Evolutionary conservation across 208 protist genomes (phyloP).

Genomic region (Spongospora subterranea): DNA sequence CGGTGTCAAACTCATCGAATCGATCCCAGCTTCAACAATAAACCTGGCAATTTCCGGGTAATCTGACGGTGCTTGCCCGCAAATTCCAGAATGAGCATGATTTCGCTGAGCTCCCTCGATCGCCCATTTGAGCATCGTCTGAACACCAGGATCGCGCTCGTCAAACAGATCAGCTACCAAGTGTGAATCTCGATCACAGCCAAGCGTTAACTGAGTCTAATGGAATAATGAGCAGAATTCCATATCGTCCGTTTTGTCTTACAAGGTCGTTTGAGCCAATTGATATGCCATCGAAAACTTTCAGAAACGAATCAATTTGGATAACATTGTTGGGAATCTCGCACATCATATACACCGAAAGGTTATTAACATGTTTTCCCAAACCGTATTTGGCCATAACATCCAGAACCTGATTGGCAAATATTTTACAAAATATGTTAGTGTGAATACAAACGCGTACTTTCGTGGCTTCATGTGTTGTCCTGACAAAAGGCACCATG

Average conservation of each 20-base stretch:
- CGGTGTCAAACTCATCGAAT: conserved; percentile 69
- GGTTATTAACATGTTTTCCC: conserved; percentile 47
- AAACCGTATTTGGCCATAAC: conserved; percentile 68
- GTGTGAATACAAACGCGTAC: conserved; percentile 24
- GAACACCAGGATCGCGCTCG: conserved; percentile 67
- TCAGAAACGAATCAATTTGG: conserved; percentile 67
- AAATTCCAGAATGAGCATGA: conserved; percentile 72
- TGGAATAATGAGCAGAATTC: neutral
- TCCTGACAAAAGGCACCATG: conserved; percentile 73
- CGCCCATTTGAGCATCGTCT: conserved; percentile 61
- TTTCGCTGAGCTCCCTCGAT: conserved; percentile 64
- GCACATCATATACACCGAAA: conserved; percentile 65
- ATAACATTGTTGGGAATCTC: conserved; percentile 74
- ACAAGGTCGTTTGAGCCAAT: conserved; percentile 74
- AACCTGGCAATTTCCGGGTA: conserved; percentile 72
- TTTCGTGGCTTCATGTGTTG: conserved; percentile 66
- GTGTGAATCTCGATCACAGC: conserved; percentile 67
- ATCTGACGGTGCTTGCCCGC: conserved; percentile 70
- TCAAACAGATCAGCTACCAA: conserved; percentile 68
- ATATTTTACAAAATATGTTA: neutral
- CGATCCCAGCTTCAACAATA: conserved; percentile 68
- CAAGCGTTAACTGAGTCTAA: conserved; percentile 68
- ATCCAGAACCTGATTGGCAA: conserved; percentile 58
- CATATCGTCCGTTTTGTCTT: neutral
- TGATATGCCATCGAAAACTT: conserved; percentile 66